Percentiles rank a stretch among this genome's conserved stretches.
These are phyloP conservation scores for Auricularia cornea DNA, from an alignment of 768 basidiomycete genomes.

Conservation along the genomic window DNA sequence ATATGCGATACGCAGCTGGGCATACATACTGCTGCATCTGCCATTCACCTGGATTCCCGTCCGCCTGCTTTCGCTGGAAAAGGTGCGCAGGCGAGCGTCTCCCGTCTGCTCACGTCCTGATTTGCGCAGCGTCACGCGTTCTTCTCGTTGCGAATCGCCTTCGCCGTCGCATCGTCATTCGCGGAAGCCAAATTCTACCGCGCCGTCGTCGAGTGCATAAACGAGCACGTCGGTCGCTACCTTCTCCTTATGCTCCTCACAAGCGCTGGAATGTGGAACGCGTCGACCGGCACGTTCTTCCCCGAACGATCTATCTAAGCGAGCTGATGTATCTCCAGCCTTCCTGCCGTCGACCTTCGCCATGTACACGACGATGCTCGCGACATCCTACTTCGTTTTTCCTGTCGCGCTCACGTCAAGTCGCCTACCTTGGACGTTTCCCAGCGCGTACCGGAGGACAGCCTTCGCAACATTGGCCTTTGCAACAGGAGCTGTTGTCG, in stretches of 20 bases:
- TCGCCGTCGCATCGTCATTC: slow-evolving; percentile 63
- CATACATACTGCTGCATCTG: slow-evolving; percentile 81
- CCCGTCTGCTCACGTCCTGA: no score
- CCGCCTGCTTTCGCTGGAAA: slow-evolving; percentile 50
- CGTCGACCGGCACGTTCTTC: slow-evolving; percentile 73
- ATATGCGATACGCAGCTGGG: slow-evolving; percentile 92
- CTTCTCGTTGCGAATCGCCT: slow-evolving; percentile 76
- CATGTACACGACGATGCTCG: slow-evolving; percentile 81
- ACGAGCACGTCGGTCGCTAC: slow-evolving; percentile 89
- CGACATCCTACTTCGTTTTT: slow-evolving; percentile 49
- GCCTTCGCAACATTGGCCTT: slow-evolving; percentile 60
- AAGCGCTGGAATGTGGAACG: slow-evolving; percentile 93
- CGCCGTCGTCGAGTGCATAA: slow-evolving; percentile 69
- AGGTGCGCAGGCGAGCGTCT: slow-evolving; percentile 39
- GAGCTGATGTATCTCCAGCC: slow-evolving; percentile 37
- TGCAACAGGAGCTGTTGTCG: slow-evolving; percentile 77
- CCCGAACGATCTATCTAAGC: no score
- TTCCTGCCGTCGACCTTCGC: slow-evolving; percentile 94
- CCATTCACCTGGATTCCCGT: slow-evolving; percentile 52
- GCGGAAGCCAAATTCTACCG: slow-evolving; percentile 82
- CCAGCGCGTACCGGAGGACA: slow-evolving; percentile 44
- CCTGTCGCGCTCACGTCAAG: slow-evolving; percentile 17
- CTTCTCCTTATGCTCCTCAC: slow-evolving; percentile 77
- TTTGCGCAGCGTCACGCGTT: slow-evolving; percentile 69
- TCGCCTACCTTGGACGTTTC: background rate